phyloP scores from a whole-genome alignment of 768 basidiomycete species.

The Boletus pseudo-olivaceus region DNA sequence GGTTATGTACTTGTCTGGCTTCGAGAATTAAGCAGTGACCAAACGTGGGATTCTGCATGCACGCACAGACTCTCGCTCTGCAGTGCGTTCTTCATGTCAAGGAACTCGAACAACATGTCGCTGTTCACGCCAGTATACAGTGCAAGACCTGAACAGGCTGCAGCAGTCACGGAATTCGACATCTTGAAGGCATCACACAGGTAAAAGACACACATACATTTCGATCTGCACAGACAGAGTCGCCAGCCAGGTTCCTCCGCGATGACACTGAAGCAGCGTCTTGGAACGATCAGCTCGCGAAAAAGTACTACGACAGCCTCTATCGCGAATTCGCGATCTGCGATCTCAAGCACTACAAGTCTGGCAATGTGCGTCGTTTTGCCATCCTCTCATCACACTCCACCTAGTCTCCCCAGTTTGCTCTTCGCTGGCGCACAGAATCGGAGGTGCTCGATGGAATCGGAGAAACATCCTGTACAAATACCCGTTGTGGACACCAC shows the following conservation, averaged over 20 bases:
- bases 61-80: neutral
- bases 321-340: slow-evolving; percentile 92
- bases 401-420: slow-evolving; percentile 65
- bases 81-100: neutral
- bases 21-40: no score
- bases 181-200: slow-evolving; percentile 72
- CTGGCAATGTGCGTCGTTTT: slow-evolving; percentile 63
- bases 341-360: slow-evolving; percentile 95
- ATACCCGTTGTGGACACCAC: slow-evolving; percentile 78
- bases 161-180: slow-evolving; percentile 57
- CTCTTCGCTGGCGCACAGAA: slow-evolving; percentile 93
- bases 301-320: slow-evolving; percentile 83
- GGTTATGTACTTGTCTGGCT: no score
- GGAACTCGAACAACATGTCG: slow-evolving; percentile 1
- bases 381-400: neutral
- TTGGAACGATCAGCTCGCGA: slow-evolving; percentile 86
- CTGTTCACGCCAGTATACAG: slow-evolving; percentile 14
- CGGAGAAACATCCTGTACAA: slow-evolving; percentile 87
- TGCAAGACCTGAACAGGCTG: neutral
- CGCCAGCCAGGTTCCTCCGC: slow-evolving; percentile 63
- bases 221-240: neutral
- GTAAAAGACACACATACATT: slow-evolving; percentile 30
- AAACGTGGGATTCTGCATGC: slow-evolving; percentile 2
- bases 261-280: slow-evolving; percentile 38
- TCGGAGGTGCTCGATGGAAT: slow-evolving; percentile 81